These are phyloP conservation scores for Umbilicus rupestris DNA, from an alignment of 164 flowering plant species.

Conservation along the genomic window DNA sequence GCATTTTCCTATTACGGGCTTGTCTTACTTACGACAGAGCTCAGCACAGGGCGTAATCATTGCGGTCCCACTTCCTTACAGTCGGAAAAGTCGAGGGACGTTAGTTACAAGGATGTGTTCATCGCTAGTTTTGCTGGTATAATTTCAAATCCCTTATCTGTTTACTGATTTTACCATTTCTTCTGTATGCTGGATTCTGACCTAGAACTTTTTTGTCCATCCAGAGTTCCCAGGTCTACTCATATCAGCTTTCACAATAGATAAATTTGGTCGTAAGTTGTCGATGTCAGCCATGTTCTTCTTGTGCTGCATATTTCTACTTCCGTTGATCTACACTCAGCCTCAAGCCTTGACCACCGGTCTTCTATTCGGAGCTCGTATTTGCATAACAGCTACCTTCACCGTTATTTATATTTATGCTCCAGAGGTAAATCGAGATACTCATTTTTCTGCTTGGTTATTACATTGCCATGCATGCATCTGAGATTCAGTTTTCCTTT, in stretches of 20 bases:
- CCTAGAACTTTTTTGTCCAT: conserved; percentile 14
- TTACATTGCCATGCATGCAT: not conserved
- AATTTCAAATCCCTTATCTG: not conserved
- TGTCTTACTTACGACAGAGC: conserved; percentile 70
- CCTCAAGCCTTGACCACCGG: conserved; percentile 42
- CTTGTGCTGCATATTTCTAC: conserved; percentile 42
- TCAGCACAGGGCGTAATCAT: conserved; percentile 32
- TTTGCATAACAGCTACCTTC: conserved; percentile 60
- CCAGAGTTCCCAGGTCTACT: conserved; percentile 85
- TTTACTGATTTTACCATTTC: not conserved
- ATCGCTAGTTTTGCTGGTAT: conserved; percentile 89
- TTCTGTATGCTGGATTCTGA: not conserved
- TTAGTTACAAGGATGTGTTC: conserved; percentile 53
- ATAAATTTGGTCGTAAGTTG: conserved; percentile 69
- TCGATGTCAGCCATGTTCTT: conserved; percentile 64
- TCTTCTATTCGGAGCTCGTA: conserved; percentile 76
- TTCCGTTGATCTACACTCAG: conserved; percentile 54
- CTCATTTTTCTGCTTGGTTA: not conserved
- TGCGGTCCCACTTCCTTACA: conserved; percentile 24
- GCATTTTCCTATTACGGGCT: conserved; percentile 92
- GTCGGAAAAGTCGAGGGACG: conserved; percentile 19
- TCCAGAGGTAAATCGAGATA: conserved; percentile 59
- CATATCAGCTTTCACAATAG: conserved; percentile 57
- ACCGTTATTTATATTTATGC: conserved; percentile 62
- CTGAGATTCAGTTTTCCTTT: not conserved